Percentiles rank a stretch among this genome's conserved stretches.
Conservation (phyloP, 2,329 filamentous ascomycete species). For the Neonectria magnoliae region DNA sequence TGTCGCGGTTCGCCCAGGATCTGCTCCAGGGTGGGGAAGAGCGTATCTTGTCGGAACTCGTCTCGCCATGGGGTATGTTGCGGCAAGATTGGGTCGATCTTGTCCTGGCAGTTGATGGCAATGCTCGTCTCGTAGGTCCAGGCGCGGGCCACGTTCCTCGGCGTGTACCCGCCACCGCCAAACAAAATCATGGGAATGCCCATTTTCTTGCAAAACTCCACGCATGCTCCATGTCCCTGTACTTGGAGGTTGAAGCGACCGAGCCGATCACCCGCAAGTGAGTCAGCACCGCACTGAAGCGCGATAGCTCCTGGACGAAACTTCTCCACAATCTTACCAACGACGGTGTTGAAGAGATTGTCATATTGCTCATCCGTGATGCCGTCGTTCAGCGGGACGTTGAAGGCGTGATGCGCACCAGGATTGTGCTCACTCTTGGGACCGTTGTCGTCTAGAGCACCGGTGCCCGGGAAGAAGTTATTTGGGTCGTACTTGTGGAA, state of each 20-base stretch:
- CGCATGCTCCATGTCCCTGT: slow-evolving; percentile 90
- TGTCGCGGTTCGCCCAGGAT: slow-evolving; percentile 73
- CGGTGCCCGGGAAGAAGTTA: slow-evolving; percentile 90
- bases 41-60: slow-evolving; percentile 86
- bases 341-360: slow-evolving; percentile 83
- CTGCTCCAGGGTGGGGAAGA: slow-evolving; percentile 87
- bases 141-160: slow-evolving; percentile 92
- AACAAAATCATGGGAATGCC: slow-evolving; percentile 87
- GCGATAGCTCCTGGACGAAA: slow-evolving; percentile 94
- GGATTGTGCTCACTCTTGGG: slow-evolving; percentile 85
- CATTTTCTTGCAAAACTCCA: slow-evolving; percentile 86
- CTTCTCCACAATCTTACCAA: slow-evolving; percentile 79
- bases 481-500: slow-evolving; percentile 95
- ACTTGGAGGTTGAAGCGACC: slow-evolving; percentile 98
- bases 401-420: slow-evolving; percentile 88
- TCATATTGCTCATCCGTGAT: slow-evolving; percentile 92
- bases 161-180: slow-evolving; percentile 95
- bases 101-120: slow-evolving; percentile 78
- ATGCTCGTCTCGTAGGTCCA: slow-evolving; percentile 98
- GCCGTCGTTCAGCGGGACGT: slow-evolving; percentile 89
- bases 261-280: slow-evolving; percentile 89
- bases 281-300: slow-evolving; percentile 95
- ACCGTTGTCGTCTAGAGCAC: slow-evolving; percentile 86
- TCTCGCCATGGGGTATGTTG: slow-evolving; percentile 84
- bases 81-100: slow-evolving; percentile 78